Percentiles rank a stretch among this genome's conserved stretches.
Conservation (phyloP, 2,329 filamentous ascomycete species). For the Cryphonectria naterciae region DNA sequence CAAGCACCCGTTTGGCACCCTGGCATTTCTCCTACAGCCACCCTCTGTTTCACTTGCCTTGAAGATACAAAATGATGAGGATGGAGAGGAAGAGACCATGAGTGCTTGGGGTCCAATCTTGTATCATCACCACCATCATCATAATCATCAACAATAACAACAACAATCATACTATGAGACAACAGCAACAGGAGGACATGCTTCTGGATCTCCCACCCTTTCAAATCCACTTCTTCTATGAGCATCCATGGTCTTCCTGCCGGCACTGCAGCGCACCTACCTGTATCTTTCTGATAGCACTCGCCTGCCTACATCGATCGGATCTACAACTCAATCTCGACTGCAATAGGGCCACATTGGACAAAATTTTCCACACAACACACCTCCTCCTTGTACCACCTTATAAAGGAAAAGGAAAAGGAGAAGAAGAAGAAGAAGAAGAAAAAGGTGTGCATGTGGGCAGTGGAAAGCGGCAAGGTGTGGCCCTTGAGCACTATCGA, state of each 20-base stretch:
- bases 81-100: not conserved
- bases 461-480: slow-evolving; percentile 24
- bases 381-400: not conserved
- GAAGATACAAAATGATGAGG: not conserved
- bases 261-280: slow-evolving; percentile 2
- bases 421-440: too few relatives aligned
- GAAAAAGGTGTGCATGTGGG: not conserved
- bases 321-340: slow-evolving; percentile 23
- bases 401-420: not conserved
- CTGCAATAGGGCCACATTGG: slow-evolving; percentile 28
- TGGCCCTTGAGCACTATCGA: slow-evolving; percentile 15
- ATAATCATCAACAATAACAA: not conserved
- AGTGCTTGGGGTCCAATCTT: not conserved
- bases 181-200: not conserved
- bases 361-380: not conserved
- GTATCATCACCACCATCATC: not conserved
- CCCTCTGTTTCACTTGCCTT: not conserved
- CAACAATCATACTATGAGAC: not conserved
- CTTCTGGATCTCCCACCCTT: not conserved
- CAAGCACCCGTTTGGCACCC: too few relatives aligned
- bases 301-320: slow-evolving; percentile 9
- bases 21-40: not conserved
- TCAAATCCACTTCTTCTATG: not conserved
- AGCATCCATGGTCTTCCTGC: not conserved
- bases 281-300: slow-evolving; percentile 15